A percentile compares a stretch with the other conserved stretches of the same genome.
phyloP scores from a whole-genome alignment of 768 basidiomycete genomes.

The Leccinum variicolor region DNA sequence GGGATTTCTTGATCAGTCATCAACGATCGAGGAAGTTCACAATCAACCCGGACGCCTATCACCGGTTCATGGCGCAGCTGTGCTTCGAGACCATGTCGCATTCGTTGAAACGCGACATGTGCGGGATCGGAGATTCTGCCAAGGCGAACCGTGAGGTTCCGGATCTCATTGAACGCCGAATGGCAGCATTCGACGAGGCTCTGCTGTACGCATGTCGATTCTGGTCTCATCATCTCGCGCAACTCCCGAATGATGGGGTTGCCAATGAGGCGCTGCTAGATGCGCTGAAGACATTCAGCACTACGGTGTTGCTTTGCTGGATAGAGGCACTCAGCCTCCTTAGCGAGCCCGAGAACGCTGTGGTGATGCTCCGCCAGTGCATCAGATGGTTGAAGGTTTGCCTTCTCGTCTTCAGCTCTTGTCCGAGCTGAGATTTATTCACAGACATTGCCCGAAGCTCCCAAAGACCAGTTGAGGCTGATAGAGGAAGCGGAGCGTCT shows the following conservation, averaged over 20 bases:
- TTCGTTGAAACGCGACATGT: conserved; percentile 15
- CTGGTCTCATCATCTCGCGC: conserved; percentile 17
- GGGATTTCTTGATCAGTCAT: conserved; percentile 13
- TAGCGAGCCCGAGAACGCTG: too few relatives aligned
- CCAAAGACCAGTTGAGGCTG: too few relatives aligned
- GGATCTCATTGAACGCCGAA: conserved; percentile 8
- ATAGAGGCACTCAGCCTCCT: too few relatives aligned
- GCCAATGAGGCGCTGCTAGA: conserved; percentile 6
- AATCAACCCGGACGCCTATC: conserved; percentile 8
- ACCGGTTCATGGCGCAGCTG: conserved; percentile 15
- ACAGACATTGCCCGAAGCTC: too few relatives aligned
- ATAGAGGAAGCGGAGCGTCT: too few relatives aligned
- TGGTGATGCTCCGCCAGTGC: too few relatives aligned
- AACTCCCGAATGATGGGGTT: conserved; percentile 6
- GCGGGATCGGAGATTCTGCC: conserved; percentile 12
- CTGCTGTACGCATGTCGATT: conserved; percentile 17
- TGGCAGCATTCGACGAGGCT: conserved; percentile 7
- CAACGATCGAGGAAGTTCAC: conserved; percentile 11
- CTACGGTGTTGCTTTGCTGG: conserved; percentile 7
- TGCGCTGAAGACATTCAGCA: conserved; percentile 8
- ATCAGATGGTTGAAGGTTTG: too few relatives aligned
- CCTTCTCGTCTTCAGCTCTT: too few relatives aligned
- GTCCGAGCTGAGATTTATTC: too few relatives aligned
- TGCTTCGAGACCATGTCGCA: conserved; percentile 13
- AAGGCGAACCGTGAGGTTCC: conserved; percentile 8